Base-by-base conservation (phyloP, 2,329 filamentous ascomycete species). In the Cytospora chrysosperma region DNA sequence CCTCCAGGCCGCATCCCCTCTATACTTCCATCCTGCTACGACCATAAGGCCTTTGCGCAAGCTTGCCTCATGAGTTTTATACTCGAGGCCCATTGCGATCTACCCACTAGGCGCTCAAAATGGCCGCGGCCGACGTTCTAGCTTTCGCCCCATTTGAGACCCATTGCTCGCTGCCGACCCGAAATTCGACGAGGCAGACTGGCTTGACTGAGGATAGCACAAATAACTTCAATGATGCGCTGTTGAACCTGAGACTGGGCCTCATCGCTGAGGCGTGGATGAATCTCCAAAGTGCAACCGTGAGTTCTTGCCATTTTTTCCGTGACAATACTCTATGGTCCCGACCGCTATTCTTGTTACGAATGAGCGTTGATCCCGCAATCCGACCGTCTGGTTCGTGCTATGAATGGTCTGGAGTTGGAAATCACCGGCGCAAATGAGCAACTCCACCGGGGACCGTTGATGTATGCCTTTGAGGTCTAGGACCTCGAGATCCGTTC, bases 121-220 rank as follows among this genome's bases (percentile, higher is more conserved):
- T 86, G 83, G 82, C 83, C 75, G 75, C 81, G 73, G 78, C 77
- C 76, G 76, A 77, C 69, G 76, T 83, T 76, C 72, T 79, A 74
- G 72, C 73, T 67, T 76, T 75, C 69, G 76, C 71, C 75, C 75
- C 70, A 77, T 76, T 71, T 73, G 73, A 59, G 57, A 59, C 65
- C 69, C 75, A 71, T 77, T 75, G 74, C 67, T 77, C 68, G 71
- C 69, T 68, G 70, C 71, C 72, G 68, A 73, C 67, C 70, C 73
- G 54, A 66, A 70, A 65, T 72, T 75, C 69, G 71, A 74, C 69
- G 61, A 72, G 67, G 69, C 68, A 70, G 68, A 74, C 66, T 76
- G 72, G 69, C 62, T 77, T 72, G 76, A 73, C 72, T 76, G 74
- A 77, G 53, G 64, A 56, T 60, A 62, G 68, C 64, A 63, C 62